Evolutionary conservation across 805 yeast species (phyloP).

Genomic region (Wickerhamiella alocasiicola): DNA sequence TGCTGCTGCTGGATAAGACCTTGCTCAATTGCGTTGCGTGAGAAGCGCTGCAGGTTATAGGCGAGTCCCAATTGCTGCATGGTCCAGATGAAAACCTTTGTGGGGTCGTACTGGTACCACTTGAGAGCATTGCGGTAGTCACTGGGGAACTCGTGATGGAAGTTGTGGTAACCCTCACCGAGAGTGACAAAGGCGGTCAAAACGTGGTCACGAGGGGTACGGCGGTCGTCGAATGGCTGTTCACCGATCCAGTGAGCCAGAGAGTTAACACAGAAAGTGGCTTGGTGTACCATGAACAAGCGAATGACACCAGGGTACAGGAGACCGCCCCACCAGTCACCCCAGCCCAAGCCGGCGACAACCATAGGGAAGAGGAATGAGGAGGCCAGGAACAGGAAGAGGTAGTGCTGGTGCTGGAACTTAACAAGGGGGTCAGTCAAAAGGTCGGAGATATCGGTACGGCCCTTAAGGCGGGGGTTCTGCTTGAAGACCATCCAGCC

Average conservation of each 20-base stretch:
- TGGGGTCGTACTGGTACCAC: conserved; percentile 74
- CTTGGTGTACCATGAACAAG: conserved; percentile 63
- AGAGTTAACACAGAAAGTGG: conserved; percentile 65
- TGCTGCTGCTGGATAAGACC: conserved; percentile 75
- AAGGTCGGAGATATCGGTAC: conserved; percentile 57
- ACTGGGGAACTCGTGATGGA: conserved; percentile 90
- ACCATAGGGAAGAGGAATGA: conserved; percentile 53
- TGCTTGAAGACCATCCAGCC: conserved; percentile 77
- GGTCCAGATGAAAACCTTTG: conserved; percentile 57
- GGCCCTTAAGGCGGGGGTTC: conserved; percentile 48
- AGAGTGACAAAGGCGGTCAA: conserved; percentile 53
- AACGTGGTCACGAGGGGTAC: conserved; percentile 60
- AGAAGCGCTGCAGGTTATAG: conserved; percentile 41
- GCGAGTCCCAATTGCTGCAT: conserved; percentile 46
- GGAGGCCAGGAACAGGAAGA: conserved; percentile 37
- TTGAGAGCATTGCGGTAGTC: conserved; percentile 70
- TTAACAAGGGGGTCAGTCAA: conserved; percentile 43
- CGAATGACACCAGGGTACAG: conserved; percentile 69
- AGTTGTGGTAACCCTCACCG: conserved; percentile 88
- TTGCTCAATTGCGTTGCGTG: conserved; percentile 51
- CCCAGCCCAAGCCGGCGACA: conserved; percentile 55
- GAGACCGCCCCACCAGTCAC: conserved; percentile 65
- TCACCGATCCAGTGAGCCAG: conserved; percentile 69
- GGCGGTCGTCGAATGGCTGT: conserved; percentile 61
- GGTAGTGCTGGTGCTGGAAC: conserved; percentile 65